Evolutionary conservation across 768 basidiomycete genomes (phyloP).

Genomic region (Favolaschia claudopus): DNA sequence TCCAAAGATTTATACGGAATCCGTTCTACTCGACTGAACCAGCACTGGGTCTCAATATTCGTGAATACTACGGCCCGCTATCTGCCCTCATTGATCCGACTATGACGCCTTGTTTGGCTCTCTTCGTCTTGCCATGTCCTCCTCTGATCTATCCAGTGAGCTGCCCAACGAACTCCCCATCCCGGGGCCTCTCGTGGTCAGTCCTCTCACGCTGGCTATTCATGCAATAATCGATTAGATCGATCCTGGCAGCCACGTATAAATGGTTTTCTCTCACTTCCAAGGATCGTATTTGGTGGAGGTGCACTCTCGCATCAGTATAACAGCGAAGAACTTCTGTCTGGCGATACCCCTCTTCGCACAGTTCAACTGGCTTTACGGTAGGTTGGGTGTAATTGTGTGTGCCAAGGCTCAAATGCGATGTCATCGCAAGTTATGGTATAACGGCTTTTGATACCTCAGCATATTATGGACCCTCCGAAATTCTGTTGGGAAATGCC

Average conservation of each 20-base stretch:
- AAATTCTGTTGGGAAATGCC: constrained; percentile 75
- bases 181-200: constrained; percentile 49
- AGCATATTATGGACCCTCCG: constrained; percentile 81
- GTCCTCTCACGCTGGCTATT: constrained; percentile 21
- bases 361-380: constrained; percentile 78
- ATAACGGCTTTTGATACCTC: constrained; percentile 85
- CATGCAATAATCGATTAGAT: constrained; percentile 1
- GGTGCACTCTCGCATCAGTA: constrained; percentile 74
- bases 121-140: constrained; percentile 16
- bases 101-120: neutral
- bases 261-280: constrained; percentile 45
- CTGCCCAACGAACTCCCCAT: constrained; percentile 45
- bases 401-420: constrained; percentile 12
- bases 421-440: constrained; percentile 65
- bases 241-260: constrained; percentile 36
- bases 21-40: too few species aligned
- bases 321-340: constrained; percentile 65
- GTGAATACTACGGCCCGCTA: constrained; percentile 22
- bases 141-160: constrained; percentile 33
- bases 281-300: constrained; percentile 73
- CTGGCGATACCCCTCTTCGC: constrained; percentile 64
- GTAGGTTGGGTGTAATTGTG: constrained; percentile 46
- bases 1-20: too few species aligned
- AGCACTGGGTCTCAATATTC: constrained; percentile 23
- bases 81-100: constrained; percentile 21